Evolutionary conservation across 305 asterid species (phyloP).

Genomic region (Coffea humblotiana): DNA sequence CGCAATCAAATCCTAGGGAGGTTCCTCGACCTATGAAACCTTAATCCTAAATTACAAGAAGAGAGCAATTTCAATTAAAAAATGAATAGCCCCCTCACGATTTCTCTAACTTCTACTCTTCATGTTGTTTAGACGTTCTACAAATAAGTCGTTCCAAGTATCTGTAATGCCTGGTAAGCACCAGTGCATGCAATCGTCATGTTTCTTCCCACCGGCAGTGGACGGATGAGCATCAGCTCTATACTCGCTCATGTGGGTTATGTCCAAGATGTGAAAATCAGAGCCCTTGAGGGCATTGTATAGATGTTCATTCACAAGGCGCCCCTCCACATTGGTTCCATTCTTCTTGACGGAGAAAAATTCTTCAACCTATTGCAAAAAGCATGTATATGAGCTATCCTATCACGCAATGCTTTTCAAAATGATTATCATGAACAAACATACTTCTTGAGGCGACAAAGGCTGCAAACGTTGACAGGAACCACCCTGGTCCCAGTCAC

Average conservation of each 20-base stretch:
- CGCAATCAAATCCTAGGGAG: conserved; percentile 1
- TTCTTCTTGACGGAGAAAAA: conserved; percentile 51
- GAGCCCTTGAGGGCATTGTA: conserved; percentile 53
- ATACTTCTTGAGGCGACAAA: conserved; percentile 63
- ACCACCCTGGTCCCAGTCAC: conserved; percentile 97
- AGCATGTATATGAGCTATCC: not conserved
- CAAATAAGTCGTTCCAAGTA: conserved; percentile 88
- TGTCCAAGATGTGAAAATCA: conserved; percentile 52
- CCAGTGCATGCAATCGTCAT: conserved; percentile 98
- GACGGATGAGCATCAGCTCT: conserved; percentile 96
- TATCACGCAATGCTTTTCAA: not conserved
- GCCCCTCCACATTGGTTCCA: conserved; percentile 82
- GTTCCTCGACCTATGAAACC: not conserved
- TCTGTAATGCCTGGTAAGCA: conserved; percentile 94
- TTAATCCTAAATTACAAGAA: not conserved
- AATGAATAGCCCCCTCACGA: not conserved
- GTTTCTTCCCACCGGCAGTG: conserved; percentile 83
- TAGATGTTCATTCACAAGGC: conserved; percentile 76
- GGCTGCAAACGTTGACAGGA: conserved; percentile 74
- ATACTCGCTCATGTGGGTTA: conserved; percentile 75
- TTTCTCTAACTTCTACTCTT: conserved; percentile 21
- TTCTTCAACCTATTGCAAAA: conserved; percentile 54
- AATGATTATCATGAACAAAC: conserved; percentile 8
- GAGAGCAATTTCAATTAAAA: conserved; percentile 1
- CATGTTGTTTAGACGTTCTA: conserved; percentile 47